A percentile compares a stretch with the other conserved stretches of the same genome.
Evolutionary conservation across 192 early-diverging fungal species (phyloP).

Genomic region (Lobosporangium transversale): DNA sequence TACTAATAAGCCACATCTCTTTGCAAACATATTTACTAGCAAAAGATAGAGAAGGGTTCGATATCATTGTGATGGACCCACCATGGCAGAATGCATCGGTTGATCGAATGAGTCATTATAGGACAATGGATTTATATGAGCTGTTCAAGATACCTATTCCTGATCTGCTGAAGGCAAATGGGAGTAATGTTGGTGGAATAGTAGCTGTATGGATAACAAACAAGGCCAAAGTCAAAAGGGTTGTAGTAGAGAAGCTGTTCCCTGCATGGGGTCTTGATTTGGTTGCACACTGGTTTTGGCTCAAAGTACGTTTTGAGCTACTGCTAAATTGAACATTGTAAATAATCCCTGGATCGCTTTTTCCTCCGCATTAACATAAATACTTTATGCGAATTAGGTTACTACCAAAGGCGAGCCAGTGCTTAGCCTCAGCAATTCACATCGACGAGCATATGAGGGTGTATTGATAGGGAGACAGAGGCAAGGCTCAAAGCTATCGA

Average conservation of each 20-base stretch:
- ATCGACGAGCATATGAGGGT: slow-evolving; percentile 76
- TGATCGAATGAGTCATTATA: slow-evolving; percentile 63
- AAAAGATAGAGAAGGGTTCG: slow-evolving; percentile 36
- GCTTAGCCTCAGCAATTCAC: slow-evolving; percentile 47
- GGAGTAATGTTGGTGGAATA: slow-evolving; percentile 7
- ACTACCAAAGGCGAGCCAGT: slow-evolving; percentile 57
- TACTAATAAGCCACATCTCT: background rate
- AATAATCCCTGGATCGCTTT: too few relatives aligned
- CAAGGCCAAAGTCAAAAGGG: slow-evolving; percentile 64
- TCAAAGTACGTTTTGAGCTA: too few relatives aligned
- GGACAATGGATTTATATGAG: slow-evolving; percentile 69
- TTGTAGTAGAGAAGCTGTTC: slow-evolving; percentile 74
- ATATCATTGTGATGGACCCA: slow-evolving; percentile 69
- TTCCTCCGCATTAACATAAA: background rate
- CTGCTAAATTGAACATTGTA: too few relatives aligned
- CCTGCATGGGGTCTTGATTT: slow-evolving; percentile 65
- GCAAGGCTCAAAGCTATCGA: background rate
- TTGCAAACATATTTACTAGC: slow-evolving; percentile 17
- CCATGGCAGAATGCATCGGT: slow-evolving; percentile 75
- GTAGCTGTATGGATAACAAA: slow-evolving; percentile 82
- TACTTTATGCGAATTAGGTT: slow-evolving; percentile 12
- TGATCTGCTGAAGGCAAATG: slow-evolving; percentile 30
- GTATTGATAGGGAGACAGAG: slow-evolving; percentile 58
- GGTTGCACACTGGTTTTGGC: slow-evolving; percentile 71
- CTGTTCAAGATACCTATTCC: slow-evolving; percentile 71